Percentiles rank a stretch among this genome's conserved stretches.
Evolutionary conservation across 495 filamentous ascomycete species (phyloP).

Genomic region (Neurospora sp.): DNA sequence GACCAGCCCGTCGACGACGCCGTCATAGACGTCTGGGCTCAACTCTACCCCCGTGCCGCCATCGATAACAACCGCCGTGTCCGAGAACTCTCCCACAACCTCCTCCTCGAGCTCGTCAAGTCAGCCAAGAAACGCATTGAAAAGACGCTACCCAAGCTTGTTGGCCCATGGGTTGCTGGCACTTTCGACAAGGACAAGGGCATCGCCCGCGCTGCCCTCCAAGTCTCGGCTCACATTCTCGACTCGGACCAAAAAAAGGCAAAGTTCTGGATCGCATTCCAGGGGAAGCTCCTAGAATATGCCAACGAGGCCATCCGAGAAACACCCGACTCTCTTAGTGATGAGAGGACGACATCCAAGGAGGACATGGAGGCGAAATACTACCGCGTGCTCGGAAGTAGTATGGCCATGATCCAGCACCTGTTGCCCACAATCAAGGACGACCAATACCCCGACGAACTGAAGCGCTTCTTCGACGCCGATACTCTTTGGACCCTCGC

Average conservation of each 20-base stretch:
- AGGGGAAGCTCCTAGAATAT: constrained; percentile 66
- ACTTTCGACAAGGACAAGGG: constrained; percentile 73
- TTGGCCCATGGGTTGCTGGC: constrained; percentile 82
- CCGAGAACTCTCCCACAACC: constrained; percentile 66
- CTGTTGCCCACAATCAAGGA: constrained; percentile 45
- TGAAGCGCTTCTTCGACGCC: constrained; percentile 46
- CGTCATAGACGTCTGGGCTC: constrained; percentile 44
- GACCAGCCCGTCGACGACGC: background rate
- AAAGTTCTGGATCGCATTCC: constrained; percentile 67
- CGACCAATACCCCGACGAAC: constrained; percentile 34
- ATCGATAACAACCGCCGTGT: constrained; percentile 84
- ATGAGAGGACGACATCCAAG: constrained; percentile 68
- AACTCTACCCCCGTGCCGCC: constrained; percentile 75
- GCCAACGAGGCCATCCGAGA: constrained; percentile 71
- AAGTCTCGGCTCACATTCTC: constrained; percentile 65
- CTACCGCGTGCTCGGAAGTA: constrained; percentile 61
- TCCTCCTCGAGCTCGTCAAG: constrained; percentile 63
- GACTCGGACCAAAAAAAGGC: constrained; percentile 65
- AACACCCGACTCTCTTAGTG: constrained; percentile 70
- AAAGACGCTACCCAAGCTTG: constrained; percentile 60
- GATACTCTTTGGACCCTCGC: constrained; percentile 71
- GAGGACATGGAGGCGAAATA: constrained; percentile 84
- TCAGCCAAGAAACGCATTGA: constrained; percentile 71
- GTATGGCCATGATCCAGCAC: constrained; percentile 45
- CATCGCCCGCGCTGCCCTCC: constrained; percentile 60